These are phyloP conservation scores for Aureobasidium pullulans DNA, from an alignment of 2,329 filamentous ascomycete species.

Conservation along the genomic window DNA sequence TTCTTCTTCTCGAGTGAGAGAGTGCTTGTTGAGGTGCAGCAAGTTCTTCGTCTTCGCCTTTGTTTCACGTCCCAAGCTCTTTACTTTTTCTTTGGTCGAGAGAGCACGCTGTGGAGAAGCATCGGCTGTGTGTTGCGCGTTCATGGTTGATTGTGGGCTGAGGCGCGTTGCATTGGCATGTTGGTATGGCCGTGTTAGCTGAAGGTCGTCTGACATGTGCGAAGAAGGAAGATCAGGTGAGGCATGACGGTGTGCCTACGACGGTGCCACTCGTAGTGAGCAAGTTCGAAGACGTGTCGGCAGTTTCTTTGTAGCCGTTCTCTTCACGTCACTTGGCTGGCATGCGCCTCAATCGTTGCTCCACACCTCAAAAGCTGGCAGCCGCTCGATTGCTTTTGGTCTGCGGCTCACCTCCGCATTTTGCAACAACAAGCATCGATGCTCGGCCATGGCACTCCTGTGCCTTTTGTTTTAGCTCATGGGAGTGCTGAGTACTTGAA, in stretches of 20 bases:
- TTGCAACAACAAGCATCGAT: neutral
- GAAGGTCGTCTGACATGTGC: too few relatives aligned
- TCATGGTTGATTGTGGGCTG: neutral
- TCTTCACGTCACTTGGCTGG: too few relatives aligned
- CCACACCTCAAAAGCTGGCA: too few relatives aligned
- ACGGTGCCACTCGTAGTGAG: too few relatives aligned
- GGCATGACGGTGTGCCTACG: too few relatives aligned
- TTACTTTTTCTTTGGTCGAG: conserved; percentile 13
- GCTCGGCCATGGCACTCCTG: neutral
- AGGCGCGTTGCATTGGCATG: neutral
- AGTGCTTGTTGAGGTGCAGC: conserved; percentile 3
- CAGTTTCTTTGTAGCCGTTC: too few relatives aligned
- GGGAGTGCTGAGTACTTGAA: neutral
- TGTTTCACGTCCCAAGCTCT: conserved; percentile 12
- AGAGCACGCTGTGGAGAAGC: neutral
- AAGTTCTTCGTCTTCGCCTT: conserved; percentile 17
- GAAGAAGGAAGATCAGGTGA: too few relatives aligned
- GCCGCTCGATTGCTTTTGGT: too few relatives aligned
- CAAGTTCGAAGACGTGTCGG: too few relatives aligned
- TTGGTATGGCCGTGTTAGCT: neutral
- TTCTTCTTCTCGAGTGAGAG: conserved; percentile 6
- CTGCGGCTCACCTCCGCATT: too few relatives aligned
- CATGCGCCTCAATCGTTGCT: too few relatives aligned
- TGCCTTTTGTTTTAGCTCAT: neutral
- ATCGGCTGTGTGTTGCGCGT: neutral